These are phyloP conservation scores for Amanita inopinata DNA, from an alignment of 768 basidiomycete species.

Conservation along the genomic window DNA sequence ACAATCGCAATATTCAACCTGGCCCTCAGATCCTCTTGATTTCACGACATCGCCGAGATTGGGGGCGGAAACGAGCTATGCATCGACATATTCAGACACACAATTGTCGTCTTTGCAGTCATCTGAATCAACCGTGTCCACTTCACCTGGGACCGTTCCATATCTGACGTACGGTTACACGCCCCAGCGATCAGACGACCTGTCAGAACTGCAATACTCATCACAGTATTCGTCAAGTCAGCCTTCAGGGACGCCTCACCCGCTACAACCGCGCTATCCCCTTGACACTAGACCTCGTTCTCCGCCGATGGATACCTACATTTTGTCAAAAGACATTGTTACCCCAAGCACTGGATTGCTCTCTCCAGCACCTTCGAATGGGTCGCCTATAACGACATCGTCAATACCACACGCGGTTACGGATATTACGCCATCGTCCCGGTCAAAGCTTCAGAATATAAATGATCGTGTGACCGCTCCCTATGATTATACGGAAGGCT, in stretches of 20 bases:
- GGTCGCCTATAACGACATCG: slow-evolving; percentile 29
- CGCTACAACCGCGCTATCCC: slow-evolving; percentile 44
- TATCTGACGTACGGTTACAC: slow-evolving; percentile 41
- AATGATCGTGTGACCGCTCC: slow-evolving; percentile 61
- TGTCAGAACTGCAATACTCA: slow-evolving; percentile 31
- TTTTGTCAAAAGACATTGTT: slow-evolving; percentile 21
- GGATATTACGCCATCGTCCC: slow-evolving; percentile 23
- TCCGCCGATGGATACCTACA: slow-evolving; percentile 23
- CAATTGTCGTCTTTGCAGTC: slow-evolving; percentile 26
- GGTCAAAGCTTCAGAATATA: slow-evolving; percentile 45
- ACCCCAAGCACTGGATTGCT: slow-evolving; percentile 22
- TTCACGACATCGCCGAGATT: slow-evolving; percentile 27
- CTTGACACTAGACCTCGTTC: slow-evolving; percentile 33
- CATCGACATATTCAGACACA: slow-evolving; percentile 26
- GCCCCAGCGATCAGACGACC: slow-evolving; percentile 25
- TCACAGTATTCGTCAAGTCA: slow-evolving; percentile 21
- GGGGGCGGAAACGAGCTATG: slow-evolving; percentile 17
- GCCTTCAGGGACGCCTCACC: slow-evolving; percentile 27
- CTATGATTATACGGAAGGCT: slow-evolving; percentile 94
- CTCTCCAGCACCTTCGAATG: slow-evolving; percentile 30
- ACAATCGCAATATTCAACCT: slow-evolving; percentile 27
- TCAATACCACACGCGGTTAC: slow-evolving; percentile 29
- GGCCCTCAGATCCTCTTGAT: slow-evolving; percentile 34
- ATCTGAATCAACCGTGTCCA: slow-evolving; percentile 22
- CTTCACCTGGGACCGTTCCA: slow-evolving; percentile 27